Evolutionary conservation across 495 filamentous ascomycete species (phyloP), one percentile per base, ranked within the genome.

Genomic region (Penicillium lagena): DNA sequence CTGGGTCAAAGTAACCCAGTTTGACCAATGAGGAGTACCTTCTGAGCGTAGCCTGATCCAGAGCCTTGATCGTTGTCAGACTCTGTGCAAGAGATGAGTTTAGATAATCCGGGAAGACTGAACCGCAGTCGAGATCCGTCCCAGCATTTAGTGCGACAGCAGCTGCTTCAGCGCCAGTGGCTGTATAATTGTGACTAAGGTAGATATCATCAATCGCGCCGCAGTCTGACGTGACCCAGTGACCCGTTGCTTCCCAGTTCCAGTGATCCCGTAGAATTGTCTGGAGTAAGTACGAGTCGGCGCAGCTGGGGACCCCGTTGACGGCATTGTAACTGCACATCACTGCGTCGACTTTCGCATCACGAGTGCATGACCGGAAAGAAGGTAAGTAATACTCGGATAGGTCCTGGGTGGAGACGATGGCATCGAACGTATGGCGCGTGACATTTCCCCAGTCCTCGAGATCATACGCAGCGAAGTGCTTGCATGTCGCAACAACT

Each of bases 291-390:
- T 74, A 83, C 1, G 68, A 58, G 42, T 78, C 73, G 4, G 76
- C 69, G 35, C 77, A 80, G 32, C 72, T 69, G 2, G 79, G 79
- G 1, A 79, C 70, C 1, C 79, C 79, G 39, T 82, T 81, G 14
- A 83, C 74, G 0, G 78, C 64, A 51, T 81, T 82, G 51, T 83
- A 83, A 5, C 73, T 76, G 39, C 78, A 79, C 79, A 83, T 81
- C 14, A 79, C 61, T 30, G 72, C 75, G 39, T 71, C 62, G 7
- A 75, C 78, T 36, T 75, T 74, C 3, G 78, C 75, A 54, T 81
- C 76, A 15, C 75, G 66, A 7, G 58, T 45, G 1, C 63, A 60
- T 4, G 64, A 51, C 2, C 59, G 35, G 45, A 70, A 70, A 10
- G 62, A 58, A 3, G 64, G 66, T 4, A 54, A 60, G 34, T 58